Conservation (phyloP, 2,329 filamentous ascomycete species). For the Aspergillus tamarii region DNA sequence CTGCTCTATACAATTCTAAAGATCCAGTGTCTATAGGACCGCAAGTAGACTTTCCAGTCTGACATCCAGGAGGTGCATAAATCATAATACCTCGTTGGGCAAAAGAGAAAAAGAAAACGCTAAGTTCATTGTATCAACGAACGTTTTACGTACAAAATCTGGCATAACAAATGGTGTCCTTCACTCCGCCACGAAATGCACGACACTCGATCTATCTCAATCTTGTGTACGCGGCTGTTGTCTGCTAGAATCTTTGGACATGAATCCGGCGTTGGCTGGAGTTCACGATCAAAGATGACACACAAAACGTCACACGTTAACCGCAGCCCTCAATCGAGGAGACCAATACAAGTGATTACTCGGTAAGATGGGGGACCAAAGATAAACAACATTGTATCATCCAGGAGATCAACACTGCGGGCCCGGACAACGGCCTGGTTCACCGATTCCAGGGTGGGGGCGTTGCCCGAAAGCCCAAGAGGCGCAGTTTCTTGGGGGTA, state of each 20-base stretch:
- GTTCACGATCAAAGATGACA: slow-evolving; percentile 21
- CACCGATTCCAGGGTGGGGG: slow-evolving; percentile 26
- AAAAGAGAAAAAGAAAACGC: slow-evolving; percentile 15
- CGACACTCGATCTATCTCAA: slow-evolving; percentile 30
- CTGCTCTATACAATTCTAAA: background rate
- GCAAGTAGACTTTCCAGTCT: background rate
- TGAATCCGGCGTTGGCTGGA: background rate
- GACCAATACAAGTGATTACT: slow-evolving; percentile 23
- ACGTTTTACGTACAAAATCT: slow-evolving; percentile 33
- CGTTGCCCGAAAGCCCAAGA: slow-evolving; percentile 33
- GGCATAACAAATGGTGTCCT: slow-evolving; percentile 35
- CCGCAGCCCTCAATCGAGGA: slow-evolving; percentile 29
- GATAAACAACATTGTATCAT: slow-evolving; percentile 27
- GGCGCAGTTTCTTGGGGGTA: slow-evolving; percentile 24
- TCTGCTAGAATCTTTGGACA: slow-evolving; percentile 10
- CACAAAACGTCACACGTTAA: slow-evolving; percentile 23
- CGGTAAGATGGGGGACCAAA: slow-evolving; percentile 14
- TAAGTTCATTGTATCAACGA: slow-evolving; percentile 28
- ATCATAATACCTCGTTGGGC: background rate
- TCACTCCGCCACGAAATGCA: slow-evolving; percentile 28
- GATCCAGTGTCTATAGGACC: background rate
- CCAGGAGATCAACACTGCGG: slow-evolving; percentile 29
- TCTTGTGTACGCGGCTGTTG: slow-evolving; percentile 26
- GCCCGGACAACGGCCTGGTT: slow-evolving; percentile 22
- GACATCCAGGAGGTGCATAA: background rate